These are phyloP conservation scores for Leonotis leonurus DNA, from an alignment of 257 asterid species.

Conservation along the genomic window DNA sequence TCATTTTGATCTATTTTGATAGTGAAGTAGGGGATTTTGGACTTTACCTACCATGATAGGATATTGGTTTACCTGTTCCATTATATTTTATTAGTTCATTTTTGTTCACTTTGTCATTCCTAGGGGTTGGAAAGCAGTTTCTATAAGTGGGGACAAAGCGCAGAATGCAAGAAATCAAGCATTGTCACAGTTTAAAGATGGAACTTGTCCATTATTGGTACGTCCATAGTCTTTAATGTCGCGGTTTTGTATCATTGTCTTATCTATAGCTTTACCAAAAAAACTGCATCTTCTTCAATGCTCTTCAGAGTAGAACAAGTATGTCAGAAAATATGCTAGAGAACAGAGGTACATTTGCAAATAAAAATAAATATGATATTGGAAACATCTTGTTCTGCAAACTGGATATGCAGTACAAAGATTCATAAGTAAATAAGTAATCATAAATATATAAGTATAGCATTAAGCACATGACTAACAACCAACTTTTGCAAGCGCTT, in stretches of 20 bases:
- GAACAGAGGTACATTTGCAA: neutral
- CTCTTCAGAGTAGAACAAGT: too few species aligned
- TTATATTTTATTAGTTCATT: neutral
- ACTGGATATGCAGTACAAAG: neutral
- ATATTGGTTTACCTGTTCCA: neutral
- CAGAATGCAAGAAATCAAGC: conserved; percentile 86
- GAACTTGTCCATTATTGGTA: conserved; percentile 84
- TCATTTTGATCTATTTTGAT: neutral
- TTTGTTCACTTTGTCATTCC: conserved; percentile 15
- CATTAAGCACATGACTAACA: neutral
- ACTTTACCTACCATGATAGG: neutral
- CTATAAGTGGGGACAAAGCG: conserved; percentile 95
- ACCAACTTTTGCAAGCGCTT: neutral
- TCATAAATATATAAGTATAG: neutral
- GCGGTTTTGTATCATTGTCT: too few species aligned
- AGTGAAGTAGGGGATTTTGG: neutral
- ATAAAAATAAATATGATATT: neutral
- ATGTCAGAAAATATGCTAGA: too few species aligned
- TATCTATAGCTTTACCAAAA: too few species aligned
- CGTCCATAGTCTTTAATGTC: conserved; percentile 15
- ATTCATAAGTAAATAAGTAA: neutral
- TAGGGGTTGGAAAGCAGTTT: conserved; percentile 97
- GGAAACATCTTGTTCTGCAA: neutral
- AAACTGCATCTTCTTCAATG: neutral
- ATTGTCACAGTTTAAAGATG: conserved; percentile 69